Evolutionary conservation across 371 early-diverging fungal genomes (phyloP), one percentile per base, ranked within the genome.

Genomic region (Mucor indicus): DNA sequence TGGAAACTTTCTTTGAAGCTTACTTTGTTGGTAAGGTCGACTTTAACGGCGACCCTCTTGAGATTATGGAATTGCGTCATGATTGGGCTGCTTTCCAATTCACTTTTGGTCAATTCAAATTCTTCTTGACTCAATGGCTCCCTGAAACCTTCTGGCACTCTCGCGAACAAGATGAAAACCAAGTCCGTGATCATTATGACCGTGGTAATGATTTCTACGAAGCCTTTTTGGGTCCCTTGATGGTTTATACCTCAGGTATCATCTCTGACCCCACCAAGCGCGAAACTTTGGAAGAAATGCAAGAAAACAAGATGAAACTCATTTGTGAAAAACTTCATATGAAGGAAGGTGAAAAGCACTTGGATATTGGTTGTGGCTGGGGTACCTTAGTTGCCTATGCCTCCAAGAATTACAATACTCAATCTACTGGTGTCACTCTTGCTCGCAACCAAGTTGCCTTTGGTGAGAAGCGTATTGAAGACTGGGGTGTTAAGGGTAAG

Each of bases 331-430:
- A 89, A 72, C 64, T 95, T 12, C 82, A 89, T 54, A 77, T 96
- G 67, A 86, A 90, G 80, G 67, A 81, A 50, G 96, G 94, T 55
- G 95, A 95, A 57, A 82, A 84, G 43, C 89, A 91, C 63, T 75
- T 98, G 72, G 98, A 98, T 75, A 93, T 98, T 75, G 98, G 98
- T 44, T 95, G 96, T 67, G 98, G 97, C n/a, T 96, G 98, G 96
- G 96, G 96, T 50, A 95, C 97, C 16, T 82, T 96, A 37, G 80
- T 83, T 38, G 87, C 89, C 41, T 89, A 85, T 67, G 93, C 96
- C 31, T 81, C 96, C 53, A 92, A 93, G 81, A 66, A 93, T 64
- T 91, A 82, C 59, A 88, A 86, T 42, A 84, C 87, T 57, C 78
- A 90, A 46, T 92, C 93, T 25, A 91, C 93, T 27, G 98, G 96